Evolutionary conservation across 768 basidiomycete species (phyloP), one percentile per base, ranked within the genome.

Genomic region (Naganishia antarctica): DNA sequence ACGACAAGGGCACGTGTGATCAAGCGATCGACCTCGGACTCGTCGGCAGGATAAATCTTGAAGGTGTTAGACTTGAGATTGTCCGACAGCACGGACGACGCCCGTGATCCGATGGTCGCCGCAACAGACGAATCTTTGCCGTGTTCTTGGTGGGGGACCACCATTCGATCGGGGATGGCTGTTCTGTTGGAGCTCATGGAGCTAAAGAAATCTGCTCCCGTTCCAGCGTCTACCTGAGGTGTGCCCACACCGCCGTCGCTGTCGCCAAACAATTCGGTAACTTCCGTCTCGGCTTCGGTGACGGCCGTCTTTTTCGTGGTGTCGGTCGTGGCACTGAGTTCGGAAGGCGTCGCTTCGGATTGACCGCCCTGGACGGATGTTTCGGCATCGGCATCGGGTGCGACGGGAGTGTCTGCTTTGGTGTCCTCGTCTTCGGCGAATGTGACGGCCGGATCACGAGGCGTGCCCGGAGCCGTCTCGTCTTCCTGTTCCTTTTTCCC

Each of bases 1-100:
- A 98, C 81, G 1, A 99, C 91, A 41, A 98, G 82, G 2, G 94
- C 89, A 72, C 90, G 90, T 1, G 94, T 96, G 69, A 98, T 83
- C 16, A 99, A 81, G 21, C 85, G 82, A 71, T 98, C 93, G 0
- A 86, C 86, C 66, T 94, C 89, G 11, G 86, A 87, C 77, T 94
- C 92, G 44, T 91, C 88, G 9, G 80, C 72, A 0, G 92, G 90
- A 73, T 92, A 94, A 68, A 98, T 93, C 78, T 82, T 86, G 82
- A 99, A 99, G 1, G 86, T 87, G 69, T 86, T 87, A 68, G 81
- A 85, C 79, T 88, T 91, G 72, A 86, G 76, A 1, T 78, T 81
- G 68, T 90, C 88, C 16, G 79, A 79, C 0, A 85, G 83, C 37
- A 88, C 82, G 7, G 90, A 91, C 0, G 90, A 90, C 2, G 91